Conservation (phyloP, 352 stramenopile species). For the Globisporangium cylindrosporum region DNA sequence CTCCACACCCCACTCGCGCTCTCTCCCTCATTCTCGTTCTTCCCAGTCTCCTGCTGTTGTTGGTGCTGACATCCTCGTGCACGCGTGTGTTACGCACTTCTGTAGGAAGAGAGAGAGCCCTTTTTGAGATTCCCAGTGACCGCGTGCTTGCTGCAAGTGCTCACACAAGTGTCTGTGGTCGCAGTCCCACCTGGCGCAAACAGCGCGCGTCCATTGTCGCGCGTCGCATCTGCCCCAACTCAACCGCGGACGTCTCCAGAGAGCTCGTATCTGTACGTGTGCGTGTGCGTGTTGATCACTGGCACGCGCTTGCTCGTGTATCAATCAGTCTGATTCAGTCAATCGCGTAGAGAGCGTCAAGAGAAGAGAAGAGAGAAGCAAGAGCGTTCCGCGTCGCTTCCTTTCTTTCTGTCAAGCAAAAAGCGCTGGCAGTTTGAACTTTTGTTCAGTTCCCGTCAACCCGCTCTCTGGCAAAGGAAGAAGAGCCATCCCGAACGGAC, state of each 20-base stretch:
- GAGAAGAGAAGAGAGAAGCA: neutral
- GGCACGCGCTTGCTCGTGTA: neutral
- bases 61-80: slow-evolving; percentile 3
- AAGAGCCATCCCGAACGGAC: slow-evolving; percentile 3
- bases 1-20: neutral
- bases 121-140: neutral
- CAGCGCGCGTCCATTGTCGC: neutral
- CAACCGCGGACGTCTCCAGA: neutral
- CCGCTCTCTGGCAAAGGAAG: slow-evolving; percentile 1
- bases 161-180: neutral
- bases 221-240: neutral
- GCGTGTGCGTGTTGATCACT: neutral
- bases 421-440: neutral
- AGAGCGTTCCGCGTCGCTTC: slow-evolving; percentile 9
- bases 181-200: slow-evolving; percentile 1
- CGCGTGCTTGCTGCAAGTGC: neutral
- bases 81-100: slow-evolving; percentile 1
- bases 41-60: neutral
- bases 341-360: neutral
- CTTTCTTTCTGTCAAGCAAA: slow-evolving; percentile 2
- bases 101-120: neutral
- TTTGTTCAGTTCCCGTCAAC: slow-evolving; percentile 4
- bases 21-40: slow-evolving; percentile 5
- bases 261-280: neutral
- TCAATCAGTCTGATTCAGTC: neutral